Base-by-base conservation (phyloP, 1,284 basidiomycete genomes). In the Erythrobasidium hasegawianum region DNA sequence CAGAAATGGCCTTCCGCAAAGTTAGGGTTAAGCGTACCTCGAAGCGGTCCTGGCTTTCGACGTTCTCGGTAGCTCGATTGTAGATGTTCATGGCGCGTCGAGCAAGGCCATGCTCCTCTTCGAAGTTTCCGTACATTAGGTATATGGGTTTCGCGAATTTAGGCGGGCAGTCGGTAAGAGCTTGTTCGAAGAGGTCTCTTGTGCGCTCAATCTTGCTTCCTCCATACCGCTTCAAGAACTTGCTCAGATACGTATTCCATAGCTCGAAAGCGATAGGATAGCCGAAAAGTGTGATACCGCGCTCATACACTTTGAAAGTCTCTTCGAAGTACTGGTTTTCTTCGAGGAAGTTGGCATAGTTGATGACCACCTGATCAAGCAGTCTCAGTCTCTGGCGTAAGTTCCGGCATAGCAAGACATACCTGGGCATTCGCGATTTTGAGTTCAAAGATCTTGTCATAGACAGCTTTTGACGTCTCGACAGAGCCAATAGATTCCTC, bases 241-340 rank as follows among this genome's bases (percentile, higher is more conserved):
- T 97, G 66, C 90, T 88, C 43, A 99, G 81, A 78, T 97, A 99
- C 66, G 97, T 95, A 77, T 99, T 98, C 95, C 96, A 98, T 71
- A 99, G 86, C 79, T 99, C 96, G 76, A 97, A 98, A 1, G 92
- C 95, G 54, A 98, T 86, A 0, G 96, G 96, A 82, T 93, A 98
- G 7, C 93, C 94, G 82, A 98, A 98, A 18, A 97, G 81, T 72
- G 98, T 96, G 9, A 96, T 91, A 49, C 96, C 96, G 52, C 95
- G 86, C 77, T 98, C 96, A 77, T 97, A 99, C 40, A 97, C 89
- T 83, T 95, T 97, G 85, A 98, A 98, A 75, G 89, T 90, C 75
- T 98, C 96, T 74, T 99, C 96, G 78, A 89, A 98, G 80, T 98
- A 99, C 72, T 91, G 85, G 79, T 97, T 93, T 76, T 97, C 94